Percentiles rank a stretch among this genome's conserved stretches.
Evolutionary conservation across 805 yeast genomes (phyloP).

Genomic region (Kodamaea neixiangensis): DNA sequence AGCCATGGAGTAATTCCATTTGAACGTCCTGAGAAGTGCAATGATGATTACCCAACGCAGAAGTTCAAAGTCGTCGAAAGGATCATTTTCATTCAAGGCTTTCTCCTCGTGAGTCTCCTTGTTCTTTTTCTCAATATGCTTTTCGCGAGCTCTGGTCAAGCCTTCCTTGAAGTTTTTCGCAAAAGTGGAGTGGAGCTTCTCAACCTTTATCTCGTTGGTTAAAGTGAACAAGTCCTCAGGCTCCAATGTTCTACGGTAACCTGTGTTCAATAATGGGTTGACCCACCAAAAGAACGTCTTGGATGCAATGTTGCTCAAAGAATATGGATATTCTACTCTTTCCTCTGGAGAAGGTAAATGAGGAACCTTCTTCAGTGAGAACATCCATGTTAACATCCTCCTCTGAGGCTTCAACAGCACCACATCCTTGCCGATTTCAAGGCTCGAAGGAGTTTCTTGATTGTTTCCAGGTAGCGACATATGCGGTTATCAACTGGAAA

Average conservation of each 20-base stretch:
- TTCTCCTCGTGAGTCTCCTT: slow-evolving; percentile 26
- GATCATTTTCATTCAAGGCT: background rate
- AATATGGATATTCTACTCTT: slow-evolving; percentile 47
- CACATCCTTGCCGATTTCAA: too few relatives aligned
- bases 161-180: slow-evolving; percentile 15
- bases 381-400: slow-evolving; percentile 34
- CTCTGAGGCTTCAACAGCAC: slow-evolving; percentile 20
- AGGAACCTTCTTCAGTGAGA: slow-evolving; percentile 41
- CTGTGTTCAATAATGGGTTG: slow-evolving; percentile 58
- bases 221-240: slow-evolving; percentile 54
- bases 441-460: background rate
- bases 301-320: slow-evolving; percentile 39
- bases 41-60: slow-evolving; percentile 22
- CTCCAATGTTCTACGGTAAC: slow-evolving; percentile 70
- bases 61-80: slow-evolving; percentile 16
- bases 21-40: background rate
- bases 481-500: too few relatives aligned
- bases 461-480: background rate
- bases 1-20: slow-evolving; percentile 20
- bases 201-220: slow-evolving; percentile 31
- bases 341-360: slow-evolving; percentile 52
- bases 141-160: slow-evolving; percentile 14
- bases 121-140: slow-evolving; percentile 20
- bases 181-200: slow-evolving; percentile 31
- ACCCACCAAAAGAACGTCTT: slow-evolving; percentile 67